phyloP scores from a whole-genome alignment of 495 filamentous ascomycete species.

The Pyrenula massariospora region DNA sequence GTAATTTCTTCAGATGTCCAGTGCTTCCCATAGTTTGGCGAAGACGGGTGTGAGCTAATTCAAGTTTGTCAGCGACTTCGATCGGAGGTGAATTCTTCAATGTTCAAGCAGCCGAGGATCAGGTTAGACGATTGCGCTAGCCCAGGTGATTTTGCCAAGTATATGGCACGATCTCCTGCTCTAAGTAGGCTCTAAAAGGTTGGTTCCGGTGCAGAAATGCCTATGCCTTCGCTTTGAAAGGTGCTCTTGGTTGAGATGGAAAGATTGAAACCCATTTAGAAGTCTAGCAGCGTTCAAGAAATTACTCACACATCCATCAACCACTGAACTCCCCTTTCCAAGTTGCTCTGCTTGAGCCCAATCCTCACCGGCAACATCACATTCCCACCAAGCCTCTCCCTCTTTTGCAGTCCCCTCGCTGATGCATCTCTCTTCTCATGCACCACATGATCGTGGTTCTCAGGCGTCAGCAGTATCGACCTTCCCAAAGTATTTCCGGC shows the following conservation, averaged over 20 bases:
- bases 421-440: background rate
- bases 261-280: too few species aligned
- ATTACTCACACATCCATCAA: background rate
- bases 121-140: too few species aligned
- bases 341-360: background rate
- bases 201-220: too few species aligned
- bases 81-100: too few species aligned
- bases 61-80: background rate
- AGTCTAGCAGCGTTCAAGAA: too few species aligned
- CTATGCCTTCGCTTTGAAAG: too few species aligned
- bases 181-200: too few species aligned
- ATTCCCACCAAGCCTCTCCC: background rate
- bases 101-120: too few species aligned
- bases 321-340: background rate
- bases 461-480: background rate
- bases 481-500: background rate
- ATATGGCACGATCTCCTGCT: too few species aligned
- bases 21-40: conserved; percentile 35
- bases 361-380: background rate
- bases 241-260: too few species aligned
- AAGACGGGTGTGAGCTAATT: conserved; percentile 18
- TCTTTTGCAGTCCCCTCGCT: background rate
- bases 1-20: conserved; percentile 27
- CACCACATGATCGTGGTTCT: background rate
- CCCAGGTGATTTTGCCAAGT: too few species aligned